These are phyloP conservation scores for Dissoconium aciculare DNA, from an alignment of 2,329 filamentous ascomycete genomes.

Conservation along the genomic window DNA sequence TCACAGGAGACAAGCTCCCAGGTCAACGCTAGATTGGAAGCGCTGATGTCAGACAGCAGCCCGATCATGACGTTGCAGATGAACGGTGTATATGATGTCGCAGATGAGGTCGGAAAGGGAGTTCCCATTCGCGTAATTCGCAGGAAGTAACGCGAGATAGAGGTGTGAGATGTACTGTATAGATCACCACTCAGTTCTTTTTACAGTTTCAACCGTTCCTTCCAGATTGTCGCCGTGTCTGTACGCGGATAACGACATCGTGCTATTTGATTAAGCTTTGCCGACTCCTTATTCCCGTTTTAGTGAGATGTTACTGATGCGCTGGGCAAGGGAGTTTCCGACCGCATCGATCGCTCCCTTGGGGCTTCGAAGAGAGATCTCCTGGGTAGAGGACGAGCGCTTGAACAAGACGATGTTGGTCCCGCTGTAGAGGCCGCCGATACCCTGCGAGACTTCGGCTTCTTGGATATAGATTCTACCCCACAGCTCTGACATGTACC, in stretches of 20 bases:
- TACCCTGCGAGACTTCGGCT: conserved; percentile 67
- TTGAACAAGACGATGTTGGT: conserved; percentile 79
- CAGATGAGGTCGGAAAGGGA: conserved; percentile 79
- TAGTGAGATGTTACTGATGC: conserved; percentile 49
- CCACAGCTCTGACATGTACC: conserved; percentile 94
- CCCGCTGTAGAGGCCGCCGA: conserved; percentile 77
- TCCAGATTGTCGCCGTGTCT: too few relatives aligned
- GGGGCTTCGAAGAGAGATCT: conserved; percentile 51
- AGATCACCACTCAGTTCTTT: too few relatives aligned
- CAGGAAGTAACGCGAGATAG: too few relatives aligned
- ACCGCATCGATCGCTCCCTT: conserved; percentile 87
- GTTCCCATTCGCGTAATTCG: conserved; percentile 83
- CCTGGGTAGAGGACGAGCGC: conserved; percentile 48
- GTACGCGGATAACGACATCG: too few relatives aligned
- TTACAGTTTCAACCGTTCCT: too few relatives aligned
- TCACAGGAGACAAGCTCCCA: conserved; percentile 8
- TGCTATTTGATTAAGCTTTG: too few relatives aligned
- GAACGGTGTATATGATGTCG: conserved; percentile 24
- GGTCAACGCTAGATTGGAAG: conserved; percentile 13
- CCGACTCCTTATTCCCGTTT: too few relatives aligned
- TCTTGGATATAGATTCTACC: conserved; percentile 82
- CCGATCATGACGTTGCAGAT: conserved; percentile 18
- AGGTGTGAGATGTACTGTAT: too few relatives aligned
- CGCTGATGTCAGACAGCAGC: conserved; percentile 13
- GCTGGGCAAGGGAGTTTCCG: conserved; percentile 72